Evolutionary conservation across 345 rosid species (phyloP).

Genomic region (Jatropha curcas): DNA sequence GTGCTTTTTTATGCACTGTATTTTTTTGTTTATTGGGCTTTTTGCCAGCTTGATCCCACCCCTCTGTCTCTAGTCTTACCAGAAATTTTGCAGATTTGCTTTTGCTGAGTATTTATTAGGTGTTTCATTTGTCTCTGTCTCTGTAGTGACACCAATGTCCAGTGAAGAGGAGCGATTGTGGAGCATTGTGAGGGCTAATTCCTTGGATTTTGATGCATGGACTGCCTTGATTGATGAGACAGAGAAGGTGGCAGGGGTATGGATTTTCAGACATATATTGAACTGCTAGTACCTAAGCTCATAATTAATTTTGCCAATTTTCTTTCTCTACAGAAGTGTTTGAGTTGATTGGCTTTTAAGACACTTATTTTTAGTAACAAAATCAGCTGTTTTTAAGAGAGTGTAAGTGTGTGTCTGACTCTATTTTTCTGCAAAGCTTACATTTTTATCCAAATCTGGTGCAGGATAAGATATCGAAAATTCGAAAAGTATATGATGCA

Average conservation of each 20-base stretch:
- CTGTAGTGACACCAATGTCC: conserved; percentile 52
- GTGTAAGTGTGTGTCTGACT: background rate
- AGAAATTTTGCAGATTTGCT: background rate
- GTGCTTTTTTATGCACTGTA: background rate
- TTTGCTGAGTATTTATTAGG: background rate
- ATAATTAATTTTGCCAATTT: background rate
- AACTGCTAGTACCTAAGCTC: background rate
- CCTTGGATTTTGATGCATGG: conserved; percentile 89
- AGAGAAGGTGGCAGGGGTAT: conserved; percentile 87
- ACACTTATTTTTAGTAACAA: background rate
- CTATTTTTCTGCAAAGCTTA: conserved; percentile 21
- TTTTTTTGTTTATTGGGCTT: background rate
- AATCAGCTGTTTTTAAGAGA: background rate
- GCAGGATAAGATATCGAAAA: conserved; percentile 83
- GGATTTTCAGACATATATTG: background rate
- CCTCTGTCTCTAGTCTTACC: background rate
- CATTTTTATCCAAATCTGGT: conserved; percentile 18
- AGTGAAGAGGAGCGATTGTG: conserved; percentile 90
- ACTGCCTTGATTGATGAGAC: conserved; percentile 85
- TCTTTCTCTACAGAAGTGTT: background rate
- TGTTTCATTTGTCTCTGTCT: conserved; percentile 4
- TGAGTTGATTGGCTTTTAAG: background rate
- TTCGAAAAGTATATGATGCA: conserved; percentile 79
- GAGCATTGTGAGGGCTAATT: conserved; percentile 76
- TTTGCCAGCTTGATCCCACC: background rate